Evolutionary conservation across 163 green algal genomes (phyloP).

Genomic region (Scenedesmus sp.): DNA sequence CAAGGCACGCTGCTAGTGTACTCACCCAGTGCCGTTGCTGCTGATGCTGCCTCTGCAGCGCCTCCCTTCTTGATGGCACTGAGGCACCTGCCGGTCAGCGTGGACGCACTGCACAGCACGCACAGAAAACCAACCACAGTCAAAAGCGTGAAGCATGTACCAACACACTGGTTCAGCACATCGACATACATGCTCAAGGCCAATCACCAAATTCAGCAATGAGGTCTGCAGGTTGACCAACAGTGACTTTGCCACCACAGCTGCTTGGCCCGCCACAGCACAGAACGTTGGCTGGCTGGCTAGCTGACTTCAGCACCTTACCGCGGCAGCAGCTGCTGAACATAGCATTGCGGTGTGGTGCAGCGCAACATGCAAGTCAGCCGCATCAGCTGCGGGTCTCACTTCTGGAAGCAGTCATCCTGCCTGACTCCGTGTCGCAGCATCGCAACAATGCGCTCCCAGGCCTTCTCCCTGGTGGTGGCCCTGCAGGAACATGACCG

Average conservation of each 20-base stretch:
- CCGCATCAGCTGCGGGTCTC: neutral
- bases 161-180: neutral
- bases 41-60: constrained; percentile 46
- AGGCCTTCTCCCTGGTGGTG: constrained; percentile 50
- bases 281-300: too few relatives aligned
- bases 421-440: constrained; percentile 33
- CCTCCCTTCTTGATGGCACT: constrained; percentile 44
- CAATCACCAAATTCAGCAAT: too few relatives aligned
- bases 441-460: constrained; percentile 37
- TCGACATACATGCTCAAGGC: too few relatives aligned
- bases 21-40: constrained; percentile 54
- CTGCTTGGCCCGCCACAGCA: neutral
- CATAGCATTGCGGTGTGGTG: neutral
- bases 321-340: too few relatives aligned
- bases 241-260: too few relatives aligned
- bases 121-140: neutral
- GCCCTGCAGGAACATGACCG: neutral
- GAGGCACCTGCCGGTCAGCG: constrained; percentile 32
- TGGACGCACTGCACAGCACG: constrained; percentile 33
- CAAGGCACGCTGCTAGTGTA: neutral
- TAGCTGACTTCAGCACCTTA: too few relatives aligned
- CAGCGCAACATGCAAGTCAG: neutral
- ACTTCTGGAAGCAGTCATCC: constrained; percentile 46
- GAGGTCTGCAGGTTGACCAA: too few relatives aligned
- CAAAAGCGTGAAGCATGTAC: neutral